These are phyloP conservation scores for Ceratobasidium sp. DNA, from an alignment of 1,284 basidiomycete genomes.

Conservation along the genomic window DNA sequence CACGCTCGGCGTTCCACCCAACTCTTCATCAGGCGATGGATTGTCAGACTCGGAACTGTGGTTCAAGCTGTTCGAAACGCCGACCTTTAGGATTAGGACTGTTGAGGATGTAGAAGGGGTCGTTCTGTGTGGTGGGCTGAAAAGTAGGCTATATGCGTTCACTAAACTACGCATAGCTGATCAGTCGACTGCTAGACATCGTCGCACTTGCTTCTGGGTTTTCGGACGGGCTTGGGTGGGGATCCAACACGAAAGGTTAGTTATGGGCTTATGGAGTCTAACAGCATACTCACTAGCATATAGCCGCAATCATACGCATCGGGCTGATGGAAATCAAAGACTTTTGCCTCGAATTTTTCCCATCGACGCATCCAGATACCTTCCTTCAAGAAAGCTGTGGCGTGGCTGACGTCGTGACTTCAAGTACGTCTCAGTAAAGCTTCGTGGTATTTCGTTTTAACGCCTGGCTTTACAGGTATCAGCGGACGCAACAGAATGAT, in stretches of 20 bases:
- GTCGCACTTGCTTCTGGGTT: constrained; percentile 56
- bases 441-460: not conserved
- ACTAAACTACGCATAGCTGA: not conserved
- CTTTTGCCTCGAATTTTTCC: constrained; percentile 63
- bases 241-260: constrained; percentile 55
- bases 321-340: constrained; percentile 58
- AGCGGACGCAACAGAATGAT: constrained; percentile 62
- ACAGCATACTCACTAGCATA: not conserved
- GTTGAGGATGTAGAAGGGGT: constrained; percentile 56
- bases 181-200: constrained; percentile 46
- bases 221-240: constrained; percentile 54
- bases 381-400: constrained; percentile 62
- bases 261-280: not conserved
- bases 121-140: constrained; percentile 55
- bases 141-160: constrained; percentile 46
- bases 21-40: constrained; percentile 39
- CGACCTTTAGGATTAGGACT: constrained; percentile 52
- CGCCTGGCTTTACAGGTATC: constrained; percentile 48
- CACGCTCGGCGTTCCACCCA: constrained; percentile 59
- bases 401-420: constrained; percentile 64
- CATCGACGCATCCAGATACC: constrained; percentile 57
- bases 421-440: constrained; percentile 23
- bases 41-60: constrained; percentile 47
- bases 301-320: constrained; percentile 60
- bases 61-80: constrained; percentile 53